A percentile compares a stretch with the other conserved stretches of the same genome.
phyloP scores from a whole-genome alignment of 768 basidiomycete species.

The Myochromella boudieri region DNA sequence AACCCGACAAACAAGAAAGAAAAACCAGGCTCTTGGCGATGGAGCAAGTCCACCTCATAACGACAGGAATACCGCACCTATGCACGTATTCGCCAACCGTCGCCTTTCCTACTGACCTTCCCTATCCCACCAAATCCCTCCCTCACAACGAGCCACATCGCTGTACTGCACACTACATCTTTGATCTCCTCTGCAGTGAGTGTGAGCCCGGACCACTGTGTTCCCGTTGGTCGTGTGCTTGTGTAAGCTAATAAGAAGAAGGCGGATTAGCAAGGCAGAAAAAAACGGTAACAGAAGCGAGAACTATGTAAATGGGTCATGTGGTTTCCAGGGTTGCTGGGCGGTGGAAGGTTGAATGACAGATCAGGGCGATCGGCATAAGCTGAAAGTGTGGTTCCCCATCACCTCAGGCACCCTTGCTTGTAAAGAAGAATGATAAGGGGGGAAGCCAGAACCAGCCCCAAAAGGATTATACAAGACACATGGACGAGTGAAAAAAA shows the following conservation, averaged over 20 bases:
- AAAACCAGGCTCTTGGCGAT: too few relatives aligned
- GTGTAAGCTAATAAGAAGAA: slow-evolving; percentile 6
- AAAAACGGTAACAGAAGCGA: neutral
- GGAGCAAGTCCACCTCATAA: too few relatives aligned
- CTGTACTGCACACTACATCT: slow-evolving; percentile 85
- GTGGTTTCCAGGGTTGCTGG: neutral
- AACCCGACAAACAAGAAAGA: too few relatives aligned
- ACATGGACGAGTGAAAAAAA: neutral
- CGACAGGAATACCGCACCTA: too few relatives aligned
- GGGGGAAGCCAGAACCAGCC: neutral
- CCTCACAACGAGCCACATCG: slow-evolving; percentile 87
- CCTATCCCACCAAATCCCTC: slow-evolving; percentile 93
- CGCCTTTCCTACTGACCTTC: slow-evolving; percentile 72
- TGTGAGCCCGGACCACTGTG: slow-evolving; percentile 44
- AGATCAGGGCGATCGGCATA: neutral
- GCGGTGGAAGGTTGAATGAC: neutral
- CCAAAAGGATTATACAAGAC: neutral
- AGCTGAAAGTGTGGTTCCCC: neutral
- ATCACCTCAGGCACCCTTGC: neutral
- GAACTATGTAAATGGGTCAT: neutral
- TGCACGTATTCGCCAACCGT: slow-evolving; percentile 74
- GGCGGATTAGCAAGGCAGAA: neutral
- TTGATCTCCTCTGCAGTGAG: slow-evolving; percentile 92
- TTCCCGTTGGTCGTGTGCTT: neutral
- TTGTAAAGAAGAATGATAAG: neutral